A percentile compares a stretch with the other conserved stretches of the same genome.
These are phyloP conservation scores for Cadophora sp. DNA, from an alignment of 2,329 filamentous ascomycete genomes.

Conservation along the genomic window DNA sequence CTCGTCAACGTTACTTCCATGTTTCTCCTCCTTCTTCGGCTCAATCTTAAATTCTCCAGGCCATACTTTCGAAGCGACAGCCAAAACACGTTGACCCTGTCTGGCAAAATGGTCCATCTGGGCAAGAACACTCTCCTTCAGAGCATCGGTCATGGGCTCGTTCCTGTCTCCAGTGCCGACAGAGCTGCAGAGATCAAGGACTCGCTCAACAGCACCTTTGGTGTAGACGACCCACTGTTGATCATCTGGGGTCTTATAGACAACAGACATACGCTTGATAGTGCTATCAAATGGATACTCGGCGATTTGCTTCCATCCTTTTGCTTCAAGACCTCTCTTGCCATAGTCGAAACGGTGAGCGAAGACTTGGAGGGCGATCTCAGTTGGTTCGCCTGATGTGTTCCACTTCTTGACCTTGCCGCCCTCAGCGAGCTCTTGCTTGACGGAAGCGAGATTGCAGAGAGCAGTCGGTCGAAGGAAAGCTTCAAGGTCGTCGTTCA, in stretches of 20 bases:
- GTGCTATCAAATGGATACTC: conserved; percentile 79
- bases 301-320: conserved; percentile 64
- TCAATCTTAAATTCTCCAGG: conserved; percentile 3
- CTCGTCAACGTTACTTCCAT: conserved; percentile 39
- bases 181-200: conserved; percentile 66
- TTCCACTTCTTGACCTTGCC: conserved; percentile 56
- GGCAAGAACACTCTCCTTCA: conserved; percentile 55
- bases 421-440: conserved; percentile 42
- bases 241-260: conserved; percentile 56
- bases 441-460: conserved; percentile 63
- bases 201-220: conserved; percentile 73
- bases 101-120: conserved; percentile 74
- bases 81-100: conserved; percentile 72
- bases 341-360: conserved; percentile 68
- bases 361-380: conserved; percentile 79
- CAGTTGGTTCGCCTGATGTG: conserved; percentile 69
- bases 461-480: conserved; percentile 62
- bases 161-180: conserved; percentile 41
- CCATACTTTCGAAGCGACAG: conserved; percentile 48
- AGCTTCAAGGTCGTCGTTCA: conserved; percentile 53
- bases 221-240: conserved; percentile 57
- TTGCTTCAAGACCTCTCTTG: conserved; percentile 49
- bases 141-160: conserved; percentile 44
- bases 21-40: conserved; percentile 49
- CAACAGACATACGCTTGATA: conserved; percentile 79